A percentile compares a stretch with the other conserved stretches of the same genome.
These are phyloP conservation scores for Cladorrhinum sp. DNA, from an alignment of 2,329 filamentous ascomycete genomes.

Conservation along the genomic window DNA sequence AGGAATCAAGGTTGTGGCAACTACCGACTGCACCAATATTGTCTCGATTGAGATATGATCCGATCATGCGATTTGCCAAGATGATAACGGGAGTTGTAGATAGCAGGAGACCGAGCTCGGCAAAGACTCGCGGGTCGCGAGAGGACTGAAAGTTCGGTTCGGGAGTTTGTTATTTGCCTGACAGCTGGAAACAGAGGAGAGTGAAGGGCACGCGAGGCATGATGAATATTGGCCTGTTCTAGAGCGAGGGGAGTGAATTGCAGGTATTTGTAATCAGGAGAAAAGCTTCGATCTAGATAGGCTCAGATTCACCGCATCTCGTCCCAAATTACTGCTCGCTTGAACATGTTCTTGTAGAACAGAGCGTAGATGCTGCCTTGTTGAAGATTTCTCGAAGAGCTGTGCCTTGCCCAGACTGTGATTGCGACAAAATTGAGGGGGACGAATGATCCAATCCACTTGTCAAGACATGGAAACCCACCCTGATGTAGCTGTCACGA, in stretches of 20 bases:
- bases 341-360: not conserved
- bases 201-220: too few species aligned
- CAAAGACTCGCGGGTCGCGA: not conserved
- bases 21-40: not conserved
- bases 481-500: too few species aligned
- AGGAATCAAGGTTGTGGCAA: not conserved
- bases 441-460: too few species aligned
- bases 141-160: too few species aligned
- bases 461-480: too few species aligned
- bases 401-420: not conserved
- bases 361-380: not conserved
- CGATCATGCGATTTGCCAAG: not conserved
- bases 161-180: too few species aligned
- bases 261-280: too few species aligned
- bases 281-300: not conserved
- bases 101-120: not conserved
- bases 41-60: not conserved
- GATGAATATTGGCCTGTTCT: too few species aligned
- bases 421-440: not conserved
- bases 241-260: too few species aligned
- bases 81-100: not conserved
- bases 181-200: too few species aligned
- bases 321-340: not conserved
- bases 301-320: too few species aligned
- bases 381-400: too few species aligned